Conservation (phyloP, 2,329 filamentous ascomycete species). For the Harringtonia lauricola region DNA sequence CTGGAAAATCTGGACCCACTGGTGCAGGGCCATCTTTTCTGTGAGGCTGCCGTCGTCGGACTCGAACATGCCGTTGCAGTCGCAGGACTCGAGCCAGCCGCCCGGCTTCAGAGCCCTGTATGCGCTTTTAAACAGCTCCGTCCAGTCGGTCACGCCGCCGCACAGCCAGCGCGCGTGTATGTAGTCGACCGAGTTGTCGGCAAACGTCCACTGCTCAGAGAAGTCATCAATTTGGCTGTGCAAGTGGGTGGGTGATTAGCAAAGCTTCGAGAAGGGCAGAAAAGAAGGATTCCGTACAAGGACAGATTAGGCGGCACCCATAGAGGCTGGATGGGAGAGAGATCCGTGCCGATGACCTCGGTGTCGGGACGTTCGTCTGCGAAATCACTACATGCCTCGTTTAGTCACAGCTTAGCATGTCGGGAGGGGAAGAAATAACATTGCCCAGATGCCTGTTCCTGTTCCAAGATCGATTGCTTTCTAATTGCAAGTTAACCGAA, state of each 20-base stretch:
- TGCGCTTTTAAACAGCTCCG: conserved; percentile 10
- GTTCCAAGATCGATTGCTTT: too few relatives aligned
- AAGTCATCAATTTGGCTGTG: conserved; percentile 17
- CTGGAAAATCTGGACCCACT: conserved; percentile 10
- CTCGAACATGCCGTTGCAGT: conserved; percentile 7
- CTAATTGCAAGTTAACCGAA: too few relatives aligned
- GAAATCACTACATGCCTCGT: too few relatives aligned
- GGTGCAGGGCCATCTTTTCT: not conserved
- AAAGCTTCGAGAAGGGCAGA: too few relatives aligned
- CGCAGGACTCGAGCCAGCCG: conserved; percentile 25
- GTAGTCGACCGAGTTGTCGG: conserved; percentile 14
- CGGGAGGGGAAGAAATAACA: too few relatives aligned
- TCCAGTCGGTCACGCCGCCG: conserved; percentile 15
- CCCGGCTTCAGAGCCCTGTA: conserved; percentile 31
- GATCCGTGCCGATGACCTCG: too few relatives aligned
- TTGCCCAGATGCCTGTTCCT: too few relatives aligned
- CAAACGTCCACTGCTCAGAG: conserved; percentile 14
- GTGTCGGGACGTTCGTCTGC: too few relatives aligned
- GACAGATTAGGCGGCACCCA: too few relatives aligned
- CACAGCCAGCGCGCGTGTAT: conserved; percentile 15
- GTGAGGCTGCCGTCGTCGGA: conserved; percentile 15
- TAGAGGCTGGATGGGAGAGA: too few relatives aligned
- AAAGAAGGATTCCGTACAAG: too few relatives aligned
- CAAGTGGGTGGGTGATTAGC: not conserved
- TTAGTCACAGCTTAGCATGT: too few relatives aligned